Conservation (phyloP, 805 yeast genomes). For the Pichia sporocuriosa region DNA sequence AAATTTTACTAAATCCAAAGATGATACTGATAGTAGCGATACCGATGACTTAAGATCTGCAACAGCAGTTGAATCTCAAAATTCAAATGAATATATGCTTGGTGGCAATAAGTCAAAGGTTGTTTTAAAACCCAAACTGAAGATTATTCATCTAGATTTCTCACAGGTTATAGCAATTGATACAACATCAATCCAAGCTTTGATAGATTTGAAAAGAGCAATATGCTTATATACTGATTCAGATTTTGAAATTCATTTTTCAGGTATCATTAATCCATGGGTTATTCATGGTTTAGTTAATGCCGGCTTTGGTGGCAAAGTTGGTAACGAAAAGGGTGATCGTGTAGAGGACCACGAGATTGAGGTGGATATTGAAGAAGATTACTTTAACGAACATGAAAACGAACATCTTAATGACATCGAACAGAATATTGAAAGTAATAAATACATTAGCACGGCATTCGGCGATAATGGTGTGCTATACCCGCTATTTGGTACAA, state of each 20-base stretch:
- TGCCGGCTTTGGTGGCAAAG: conserved; percentile 61
- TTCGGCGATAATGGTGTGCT: conserved; percentile 11
- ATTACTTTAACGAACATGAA: conserved; percentile 1
- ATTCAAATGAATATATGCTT: conserved; percentile 7
- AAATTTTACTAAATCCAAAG: neutral
- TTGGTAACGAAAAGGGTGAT: conserved; percentile 9
- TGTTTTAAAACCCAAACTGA: conserved; percentile 58
- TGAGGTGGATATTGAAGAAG: conserved; percentile 11
- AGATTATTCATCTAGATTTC: conserved; percentile 73
- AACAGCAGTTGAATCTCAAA: neutral
- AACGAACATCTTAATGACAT: neutral
- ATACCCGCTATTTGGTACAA: conserved; percentile 52
- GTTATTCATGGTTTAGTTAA: conserved; percentile 65
- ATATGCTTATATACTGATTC: conserved; percentile 67
- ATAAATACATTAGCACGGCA: conserved; percentile 18
- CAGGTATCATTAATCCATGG: conserved; percentile 83
- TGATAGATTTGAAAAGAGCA: conserved; percentile 72
- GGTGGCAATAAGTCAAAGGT: conserved; percentile 22
- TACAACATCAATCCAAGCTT: conserved; percentile 68
- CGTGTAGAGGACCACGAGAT: conserved; percentile 10
- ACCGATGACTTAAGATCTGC: conserved; percentile 15
- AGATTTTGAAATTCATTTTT: conserved; percentile 83
- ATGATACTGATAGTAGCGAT: conserved; percentile 16
- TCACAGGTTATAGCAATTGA: conserved; percentile 69
- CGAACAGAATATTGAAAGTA: conserved; percentile 14